Base-by-base conservation (phyloP, 345 rosid genomes). In the Nephelium lappaceum region DNA sequence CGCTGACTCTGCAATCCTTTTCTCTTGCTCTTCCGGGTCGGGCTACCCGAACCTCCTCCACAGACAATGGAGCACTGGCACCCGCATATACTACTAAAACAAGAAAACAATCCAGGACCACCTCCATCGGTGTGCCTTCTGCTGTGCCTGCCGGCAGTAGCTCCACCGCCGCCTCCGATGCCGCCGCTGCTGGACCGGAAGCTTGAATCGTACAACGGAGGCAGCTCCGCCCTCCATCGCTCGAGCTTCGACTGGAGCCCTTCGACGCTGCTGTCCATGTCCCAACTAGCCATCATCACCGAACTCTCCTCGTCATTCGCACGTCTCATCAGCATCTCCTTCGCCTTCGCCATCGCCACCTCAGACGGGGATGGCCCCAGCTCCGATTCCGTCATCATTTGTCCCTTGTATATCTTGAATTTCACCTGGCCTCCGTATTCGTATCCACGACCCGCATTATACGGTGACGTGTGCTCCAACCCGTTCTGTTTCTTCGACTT, bases 291-390 rank as follows among this genome's bases (percentile, higher is more conserved):
- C 21, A 83, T 87, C 10, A 83, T 63, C 8, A 83, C 74, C 0
- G 93, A 87, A 31, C 95, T 89, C 81, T 89, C 98, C 0, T 76
- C 73, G 8, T 89, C 97, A 55, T 78, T 85, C 6, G 49, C 45
- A 0, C 71, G 79, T 58, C 67, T 73, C 9, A 19, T 16, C 6
- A 82, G 21, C 80, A 76, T 78, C 71, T 85, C 88, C 55, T 69
- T 90, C 11, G 89, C 89, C 79, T 91, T 69, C 0, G 72, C 87
- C 5, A 91, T 89, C 8, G 95, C 97, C 76, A 96, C 94, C 81
- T 92, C 99, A 2, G 98, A 96, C 0, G 97, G 89, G 0, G 98
- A 94, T 0, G 98, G 98, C 10, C 98, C 99, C 71, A 93, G 61
- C 25, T 96, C 97, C 0, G 98, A 91, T 55, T 90, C 91, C 0